phyloP scores from a whole-genome alignment of 2,329 filamentous ascomycete genomes.

The Akanthomyces lecanii region DNA sequence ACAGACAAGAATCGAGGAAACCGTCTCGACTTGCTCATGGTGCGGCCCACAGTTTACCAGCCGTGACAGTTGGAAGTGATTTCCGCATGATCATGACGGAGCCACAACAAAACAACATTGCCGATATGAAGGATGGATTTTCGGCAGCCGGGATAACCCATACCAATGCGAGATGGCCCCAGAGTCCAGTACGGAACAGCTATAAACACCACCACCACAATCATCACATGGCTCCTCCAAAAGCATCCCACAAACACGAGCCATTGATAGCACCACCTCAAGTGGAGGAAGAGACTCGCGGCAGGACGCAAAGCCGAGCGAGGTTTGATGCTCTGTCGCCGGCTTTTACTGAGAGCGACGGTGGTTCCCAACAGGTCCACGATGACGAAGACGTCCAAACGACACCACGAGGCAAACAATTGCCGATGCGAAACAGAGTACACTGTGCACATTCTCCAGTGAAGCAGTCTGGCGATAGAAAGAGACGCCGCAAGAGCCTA shows the following conservation, averaged over 20 bases:
- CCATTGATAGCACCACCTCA: background rate
- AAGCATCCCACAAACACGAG: background rate
- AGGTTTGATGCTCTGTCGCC: slow-evolving; percentile 14
- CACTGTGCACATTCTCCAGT: slow-evolving; percentile 20
- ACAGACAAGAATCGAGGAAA: background rate
- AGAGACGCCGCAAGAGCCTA: slow-evolving; percentile 41
- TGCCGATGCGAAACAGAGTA: slow-evolving; percentile 24
- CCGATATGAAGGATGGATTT: slow-evolving; percentile 17
- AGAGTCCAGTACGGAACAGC: slow-evolving; percentile 11
- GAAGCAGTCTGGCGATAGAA: slow-evolving; percentile 27
- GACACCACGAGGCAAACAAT: slow-evolving; percentile 20
- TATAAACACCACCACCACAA: slow-evolving; percentile 9
- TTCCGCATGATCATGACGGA: slow-evolving; percentile 3
- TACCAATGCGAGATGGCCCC: background rate
- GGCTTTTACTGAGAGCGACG: slow-evolving; percentile 16
- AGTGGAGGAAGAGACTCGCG: background rate
- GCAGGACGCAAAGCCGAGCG: slow-evolving; percentile 1
- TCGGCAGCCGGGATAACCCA: background rate
- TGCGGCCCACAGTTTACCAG: slow-evolving; percentile 19
- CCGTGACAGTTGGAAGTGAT: slow-evolving; percentile 22
- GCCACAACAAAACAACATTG: background rate
- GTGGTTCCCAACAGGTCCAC: background rate
- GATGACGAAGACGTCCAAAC: slow-evolving; percentile 19
- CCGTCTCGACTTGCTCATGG: background rate
- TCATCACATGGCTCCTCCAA: background rate